Conservation (phyloP, 805 yeast species). For the Zygosaccharomyces pseudorouxii region DNA sequence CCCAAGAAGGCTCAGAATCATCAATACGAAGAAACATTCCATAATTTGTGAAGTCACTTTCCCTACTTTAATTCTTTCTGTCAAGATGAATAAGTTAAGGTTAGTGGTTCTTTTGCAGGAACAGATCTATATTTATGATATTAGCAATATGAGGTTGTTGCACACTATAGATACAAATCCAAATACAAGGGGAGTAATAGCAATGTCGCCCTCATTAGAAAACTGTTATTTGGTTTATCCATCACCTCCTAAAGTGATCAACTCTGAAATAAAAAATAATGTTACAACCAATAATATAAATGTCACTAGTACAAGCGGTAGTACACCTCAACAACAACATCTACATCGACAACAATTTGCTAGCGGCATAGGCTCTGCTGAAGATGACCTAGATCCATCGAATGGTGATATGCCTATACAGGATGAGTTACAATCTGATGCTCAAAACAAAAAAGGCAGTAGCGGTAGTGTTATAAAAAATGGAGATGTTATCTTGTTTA, state of each 20-base stretch:
- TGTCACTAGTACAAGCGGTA: conserved; percentile 6
- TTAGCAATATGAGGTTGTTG: conserved; percentile 61
- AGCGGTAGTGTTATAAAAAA: conserved; percentile 31
- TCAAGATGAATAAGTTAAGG: conserved; percentile 61
- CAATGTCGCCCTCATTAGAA: conserved; percentile 51
- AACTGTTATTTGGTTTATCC: conserved; percentile 65
- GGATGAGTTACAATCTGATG: conserved; percentile 2
- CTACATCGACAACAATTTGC: conserved; percentile 28
- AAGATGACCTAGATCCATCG: conserved; percentile 1
- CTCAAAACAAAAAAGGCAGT: conserved; percentile 30
- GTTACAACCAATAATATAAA: conserved; percentile 32
- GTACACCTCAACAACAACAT: conserved; percentile 26
- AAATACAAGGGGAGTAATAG: conserved; percentile 53
- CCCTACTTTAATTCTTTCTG: conserved; percentile 55
- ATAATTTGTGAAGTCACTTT: conserved; percentile 69
- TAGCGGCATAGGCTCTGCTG: neutral
- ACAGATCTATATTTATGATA: conserved; percentile 68
- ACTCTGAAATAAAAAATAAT: conserved; percentile 32
- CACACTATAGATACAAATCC: conserved; percentile 49
- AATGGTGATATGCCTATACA: conserved; percentile 3
- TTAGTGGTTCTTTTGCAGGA: conserved; percentile 57
- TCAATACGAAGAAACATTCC: conserved; percentile 66
- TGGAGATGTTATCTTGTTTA: conserved; percentile 68
- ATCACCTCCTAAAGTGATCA: conserved; percentile 58
- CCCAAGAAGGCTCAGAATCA: conserved; percentile 76